These are phyloP conservation scores for Volutella citrinella DNA, from an alignment of 2,329 filamentous ascomycete genomes.

Conservation along the genomic window DNA sequence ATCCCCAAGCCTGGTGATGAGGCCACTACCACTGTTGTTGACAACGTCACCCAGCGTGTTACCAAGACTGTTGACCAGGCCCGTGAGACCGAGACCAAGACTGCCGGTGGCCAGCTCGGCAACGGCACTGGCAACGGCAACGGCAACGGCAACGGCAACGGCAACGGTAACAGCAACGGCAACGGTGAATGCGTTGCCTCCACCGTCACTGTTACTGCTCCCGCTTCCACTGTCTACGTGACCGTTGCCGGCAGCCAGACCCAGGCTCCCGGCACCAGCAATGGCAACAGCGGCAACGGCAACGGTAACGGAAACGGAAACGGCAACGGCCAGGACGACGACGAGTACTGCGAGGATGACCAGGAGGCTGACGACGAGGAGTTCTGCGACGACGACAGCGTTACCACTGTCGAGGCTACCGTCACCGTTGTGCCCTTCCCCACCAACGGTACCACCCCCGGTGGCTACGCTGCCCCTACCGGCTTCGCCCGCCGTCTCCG, in stretches of 20 bases:
- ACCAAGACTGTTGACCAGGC: slow-evolving; percentile 32
- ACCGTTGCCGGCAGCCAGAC: slow-evolving; percentile 26
- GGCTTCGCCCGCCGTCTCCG: slow-evolving; percentile 33
- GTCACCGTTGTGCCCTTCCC: slow-evolving; percentile 42
- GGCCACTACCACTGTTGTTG: slow-evolving; percentile 9
- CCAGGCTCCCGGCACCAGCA: slow-evolving; percentile 9
- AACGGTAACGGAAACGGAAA: slow-evolving; percentile 10
- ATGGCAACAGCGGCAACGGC: slow-evolving; percentile 4
- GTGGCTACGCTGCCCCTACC: slow-evolving; percentile 32
- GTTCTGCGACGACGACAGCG: slow-evolving; percentile 19
- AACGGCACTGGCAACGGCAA: slow-evolving; percentile 17
- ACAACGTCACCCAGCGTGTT: slow-evolving; percentile 16
- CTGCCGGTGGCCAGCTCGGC: slow-evolving; percentile 15
- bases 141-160: slow-evolving; percentile 8
- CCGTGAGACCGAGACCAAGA: slow-evolving; percentile 17
- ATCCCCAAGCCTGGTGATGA: too few species aligned
- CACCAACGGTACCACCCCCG: slow-evolving; percentile 32
- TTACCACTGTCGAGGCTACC: slow-evolving; percentile 28
- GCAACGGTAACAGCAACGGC: slow-evolving; percentile 11
- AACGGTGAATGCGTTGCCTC: slow-evolving; percentile 16
- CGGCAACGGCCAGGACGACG: slow-evolving; percentile 15
- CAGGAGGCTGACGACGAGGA: slow-evolving; percentile 16
- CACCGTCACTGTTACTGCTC: slow-evolving; percentile 29
- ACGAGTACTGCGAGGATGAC: slow-evolving; percentile 13
- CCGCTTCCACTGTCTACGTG: slow-evolving; percentile 35